Evolutionary conservation across 257 asterid species (phyloP).

Genomic region (Solanum sparsipilum): DNA sequence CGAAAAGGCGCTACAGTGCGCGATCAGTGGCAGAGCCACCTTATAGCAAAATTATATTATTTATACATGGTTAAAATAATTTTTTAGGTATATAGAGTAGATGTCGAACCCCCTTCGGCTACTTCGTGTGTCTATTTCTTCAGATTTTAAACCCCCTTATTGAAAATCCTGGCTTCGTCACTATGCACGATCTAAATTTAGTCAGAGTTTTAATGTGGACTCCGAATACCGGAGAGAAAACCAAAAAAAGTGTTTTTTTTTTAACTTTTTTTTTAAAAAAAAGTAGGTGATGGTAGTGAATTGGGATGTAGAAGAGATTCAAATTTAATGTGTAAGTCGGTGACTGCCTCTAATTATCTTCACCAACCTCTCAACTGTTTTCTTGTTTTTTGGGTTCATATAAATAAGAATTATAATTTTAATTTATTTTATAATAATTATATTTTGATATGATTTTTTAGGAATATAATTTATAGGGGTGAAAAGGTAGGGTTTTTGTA

Average conservation of each 20-base stretch:
- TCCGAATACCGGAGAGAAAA: no score
- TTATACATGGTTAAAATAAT: no score
- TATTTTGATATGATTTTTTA: not conserved
- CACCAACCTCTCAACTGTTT: not conserved
- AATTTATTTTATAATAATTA: not conserved
- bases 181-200: rapidly evolving
- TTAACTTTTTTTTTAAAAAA: no score
- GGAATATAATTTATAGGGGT: not conserved
- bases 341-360: not conserved
- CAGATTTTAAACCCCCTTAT: not conserved
- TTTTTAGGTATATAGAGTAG: no score
- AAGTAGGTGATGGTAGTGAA: slow-evolving; percentile 1
- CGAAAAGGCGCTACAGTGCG: rapidly evolving
- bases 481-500: not conserved
- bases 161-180: rapidly evolving
- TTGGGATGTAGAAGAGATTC: not conserved
- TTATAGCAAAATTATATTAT: not conserved
- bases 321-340: not conserved
- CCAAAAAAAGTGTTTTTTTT: not conserved
- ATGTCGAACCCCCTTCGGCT: not conserved
- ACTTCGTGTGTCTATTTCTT: not conserved
- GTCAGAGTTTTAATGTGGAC: no score
- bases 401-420: not conserved
- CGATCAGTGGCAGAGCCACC: rapidly evolving
- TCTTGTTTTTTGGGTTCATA: not conserved